A percentile compares a stretch with the other conserved stretches of the same genome.
Evolutionary conservation across 2,329 filamentous ascomycete species (phyloP).

Genomic region (Claviceps sp.): DNA sequence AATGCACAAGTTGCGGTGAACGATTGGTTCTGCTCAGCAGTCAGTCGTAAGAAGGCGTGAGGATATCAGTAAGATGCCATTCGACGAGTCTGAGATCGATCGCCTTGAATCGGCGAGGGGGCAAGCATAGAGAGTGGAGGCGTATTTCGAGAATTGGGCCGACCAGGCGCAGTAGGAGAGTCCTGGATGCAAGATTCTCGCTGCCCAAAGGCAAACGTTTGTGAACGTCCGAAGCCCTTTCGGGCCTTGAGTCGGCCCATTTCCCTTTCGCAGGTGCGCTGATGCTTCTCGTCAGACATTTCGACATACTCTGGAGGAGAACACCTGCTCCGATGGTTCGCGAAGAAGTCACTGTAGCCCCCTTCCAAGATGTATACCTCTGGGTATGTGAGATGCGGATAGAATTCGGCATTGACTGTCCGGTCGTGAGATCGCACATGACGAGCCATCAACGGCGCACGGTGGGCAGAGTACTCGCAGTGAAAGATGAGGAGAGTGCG

Average conservation of each 20-base stretch:
- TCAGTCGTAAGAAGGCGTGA: constrained; percentile 11
- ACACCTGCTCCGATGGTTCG: constrained; percentile 64
- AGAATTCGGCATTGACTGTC: constrained; percentile 68
- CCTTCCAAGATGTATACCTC: constrained; percentile 96
- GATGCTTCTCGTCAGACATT: constrained; percentile 88
- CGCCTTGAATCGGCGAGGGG: constrained; percentile 30
- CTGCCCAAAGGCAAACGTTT: constrained; percentile 91
- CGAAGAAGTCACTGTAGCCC: constrained; percentile 89
- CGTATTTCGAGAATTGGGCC: constrained; percentile 26
- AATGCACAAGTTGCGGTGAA: constrained; percentile 6
- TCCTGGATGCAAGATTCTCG: constrained; percentile 42
- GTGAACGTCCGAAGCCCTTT: constrained; percentile 71
- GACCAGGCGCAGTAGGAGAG: constrained; percentile 43
- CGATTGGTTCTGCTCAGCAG: constrained; percentile 15
- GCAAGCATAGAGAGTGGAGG: constrained; percentile 28
- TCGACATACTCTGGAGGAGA: constrained; percentile 93
- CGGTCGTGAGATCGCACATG: constrained; percentile 85
- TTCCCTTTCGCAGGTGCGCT: constrained; percentile 84
- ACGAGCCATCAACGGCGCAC: constrained; percentile 91
- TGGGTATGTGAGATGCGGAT: constrained; percentile 83
- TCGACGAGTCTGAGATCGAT: constrained; percentile 42
- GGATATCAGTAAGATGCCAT: constrained; percentile 48
- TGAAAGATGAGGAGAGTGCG: constrained; percentile 83
- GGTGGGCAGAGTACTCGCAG: constrained; percentile 96
- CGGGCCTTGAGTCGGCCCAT: constrained; percentile 87